phyloP scores from a whole-genome alignment of 345 rosid species.

The Conringia planisiliqua region DNA sequence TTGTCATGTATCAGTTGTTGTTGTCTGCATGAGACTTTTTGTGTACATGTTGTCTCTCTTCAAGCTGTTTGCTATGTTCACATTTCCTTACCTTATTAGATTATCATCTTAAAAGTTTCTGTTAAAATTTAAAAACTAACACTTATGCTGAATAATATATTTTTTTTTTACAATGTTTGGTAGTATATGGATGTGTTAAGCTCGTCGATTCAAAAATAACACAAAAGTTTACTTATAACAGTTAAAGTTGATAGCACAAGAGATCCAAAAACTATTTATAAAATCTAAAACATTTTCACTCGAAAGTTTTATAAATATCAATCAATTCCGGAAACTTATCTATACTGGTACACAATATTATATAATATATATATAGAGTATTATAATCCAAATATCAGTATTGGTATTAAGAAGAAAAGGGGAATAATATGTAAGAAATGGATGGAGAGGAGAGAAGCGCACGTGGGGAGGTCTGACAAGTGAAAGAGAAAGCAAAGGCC shows the following conservation, averaged over 20 bases:
- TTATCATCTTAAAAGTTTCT: background rate
- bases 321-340: background rate
- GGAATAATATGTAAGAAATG: background rate
- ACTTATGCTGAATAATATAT: background rate
- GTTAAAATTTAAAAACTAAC: background rate
- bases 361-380: no score
- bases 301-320: background rate
- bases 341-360: no score
- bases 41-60: background rate
- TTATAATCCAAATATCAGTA: background rate
- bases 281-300: background rate
- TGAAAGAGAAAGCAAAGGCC: slow-evolving; percentile 23
- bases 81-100: background rate
- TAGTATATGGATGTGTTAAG: background rate
- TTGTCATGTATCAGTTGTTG: background rate
- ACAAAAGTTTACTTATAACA: background rate
- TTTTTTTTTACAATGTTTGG: background rate
- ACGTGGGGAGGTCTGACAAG: slow-evolving; percentile 45
- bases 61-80: background rate
- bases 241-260: background rate
- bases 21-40: background rate
- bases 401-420: background rate
- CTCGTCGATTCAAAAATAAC: background rate
- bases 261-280: background rate
- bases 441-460: slow-evolving; percentile 25